A percentile compares a stretch with the other conserved stretches of the same genome.
These are phyloP conservation scores for Mucor velutinosus DNA, from an alignment of 371 early-diverging fungal species.

Conservation along the genomic window DNA sequence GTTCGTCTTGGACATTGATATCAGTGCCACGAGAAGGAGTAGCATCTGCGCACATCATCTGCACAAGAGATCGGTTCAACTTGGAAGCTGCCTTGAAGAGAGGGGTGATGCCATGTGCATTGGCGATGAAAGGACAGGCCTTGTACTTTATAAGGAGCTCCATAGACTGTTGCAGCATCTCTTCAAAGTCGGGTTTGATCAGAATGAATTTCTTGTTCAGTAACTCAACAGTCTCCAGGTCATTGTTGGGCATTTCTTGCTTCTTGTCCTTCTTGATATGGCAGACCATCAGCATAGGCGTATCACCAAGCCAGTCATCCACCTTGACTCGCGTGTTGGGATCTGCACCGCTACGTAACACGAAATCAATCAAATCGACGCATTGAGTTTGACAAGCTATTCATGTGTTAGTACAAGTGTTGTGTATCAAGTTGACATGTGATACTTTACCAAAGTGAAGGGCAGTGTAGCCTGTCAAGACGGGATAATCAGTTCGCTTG, in stretches of 20 bases:
- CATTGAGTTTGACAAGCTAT: constrained; percentile 37
- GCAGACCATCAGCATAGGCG: constrained; percentile 28
- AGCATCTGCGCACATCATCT: constrained; percentile 2
- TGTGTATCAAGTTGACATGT: background rate
- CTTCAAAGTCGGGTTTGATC: constrained; percentile 29
- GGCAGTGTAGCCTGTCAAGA: constrained; percentile 45
- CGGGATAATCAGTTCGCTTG: constrained; percentile 34
- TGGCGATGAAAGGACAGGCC: constrained; percentile 40
- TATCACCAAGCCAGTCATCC: constrained; percentile 12
- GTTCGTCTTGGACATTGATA: constrained; percentile 27
- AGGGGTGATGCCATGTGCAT: constrained; percentile 26
- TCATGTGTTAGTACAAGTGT: background rate
- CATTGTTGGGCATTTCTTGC: constrained; percentile 16
- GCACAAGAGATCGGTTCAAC: constrained; percentile 9
- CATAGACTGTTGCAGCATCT: constrained; percentile 20
- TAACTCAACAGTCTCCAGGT: constrained; percentile 15
- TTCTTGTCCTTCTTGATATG: constrained; percentile 16
- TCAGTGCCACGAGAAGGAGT: background rate
- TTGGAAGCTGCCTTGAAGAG: constrained; percentile 23
- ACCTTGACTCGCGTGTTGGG: constrained; percentile 27
- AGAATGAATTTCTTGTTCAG: constrained; percentile 28
- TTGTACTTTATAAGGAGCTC: constrained; percentile 26
- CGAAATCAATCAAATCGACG: constrained; percentile 26
- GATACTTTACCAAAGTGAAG: constrained; percentile 48
- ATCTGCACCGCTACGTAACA: constrained; percentile 34